Percentiles rank a stretch among this genome's conserved stretches.
Evolutionary conservation across 2,329 filamentous ascomycete species (phyloP).

Genomic region (Alternaria gaisen): DNA sequence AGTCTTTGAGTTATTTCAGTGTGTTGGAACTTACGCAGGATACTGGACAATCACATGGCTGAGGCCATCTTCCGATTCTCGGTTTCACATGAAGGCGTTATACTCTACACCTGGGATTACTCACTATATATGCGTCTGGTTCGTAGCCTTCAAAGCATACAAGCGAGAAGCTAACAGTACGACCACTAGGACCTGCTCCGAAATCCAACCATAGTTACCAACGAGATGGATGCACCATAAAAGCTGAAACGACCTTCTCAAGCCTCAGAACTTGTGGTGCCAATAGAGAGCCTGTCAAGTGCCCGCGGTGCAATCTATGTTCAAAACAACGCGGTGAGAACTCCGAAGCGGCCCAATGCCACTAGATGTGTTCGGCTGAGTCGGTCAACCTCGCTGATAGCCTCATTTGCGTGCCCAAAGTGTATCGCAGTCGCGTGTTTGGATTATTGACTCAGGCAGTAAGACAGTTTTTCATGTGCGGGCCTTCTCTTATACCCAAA

Average conservation of each 20-base stretch:
- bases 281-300: neutral
- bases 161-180: neutral
- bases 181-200: neutral
- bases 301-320: neutral
- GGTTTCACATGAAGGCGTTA: neutral
- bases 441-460: neutral
- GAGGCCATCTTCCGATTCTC: neutral
- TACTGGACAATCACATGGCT: no score
- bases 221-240: neutral
- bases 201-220: neutral
- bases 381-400: neutral
- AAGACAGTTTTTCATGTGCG: neutral
- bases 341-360: neutral
- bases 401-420: neutral
- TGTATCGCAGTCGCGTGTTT: neutral
- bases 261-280: neutral
- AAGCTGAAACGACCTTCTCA: slow-evolving; percentile 3
- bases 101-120: neutral
- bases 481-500: neutral
- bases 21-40: no score
- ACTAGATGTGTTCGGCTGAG: neutral
- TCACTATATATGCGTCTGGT: neutral
- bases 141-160: neutral
- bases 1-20: no score
- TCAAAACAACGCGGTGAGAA: neutral